phyloP scores from a whole-genome alignment of 2,329 filamentous ascomycete genomes.

The Botrytis pseudocinerea region DNA sequence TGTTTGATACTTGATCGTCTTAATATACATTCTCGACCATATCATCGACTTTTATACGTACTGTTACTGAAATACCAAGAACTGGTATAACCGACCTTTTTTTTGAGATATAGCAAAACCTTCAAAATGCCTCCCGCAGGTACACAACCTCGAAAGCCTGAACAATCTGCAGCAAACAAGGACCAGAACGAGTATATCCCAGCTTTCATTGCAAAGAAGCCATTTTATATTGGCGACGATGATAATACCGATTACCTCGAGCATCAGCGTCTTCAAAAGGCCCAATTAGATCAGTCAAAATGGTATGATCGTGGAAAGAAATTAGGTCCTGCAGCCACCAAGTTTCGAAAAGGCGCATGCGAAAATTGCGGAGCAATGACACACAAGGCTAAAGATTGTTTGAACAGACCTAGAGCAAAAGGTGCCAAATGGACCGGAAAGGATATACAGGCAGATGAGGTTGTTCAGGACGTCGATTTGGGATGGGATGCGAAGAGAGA shows the following conservation, averaged over 20 bases:
- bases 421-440: conserved; percentile 91
- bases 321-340: conserved; percentile 83
- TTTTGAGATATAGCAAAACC: not conserved
- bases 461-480: conserved; percentile 79
- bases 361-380: conserved; percentile 98
- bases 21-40: not conserved
- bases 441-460: conserved; percentile 91
- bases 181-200: conserved; percentile 99
- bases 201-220: conserved; percentile 95
- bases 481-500: conserved; percentile 98
- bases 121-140: conserved; percentile 45
- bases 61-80: not conserved
- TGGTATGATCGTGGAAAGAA: conserved; percentile 94
- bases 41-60: not conserved
- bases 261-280: conserved; percentile 81
- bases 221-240: conserved; percentile 87
- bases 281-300: conserved; percentile 66
- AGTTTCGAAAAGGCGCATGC: conserved; percentile 96
- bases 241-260: conserved; percentile 86
- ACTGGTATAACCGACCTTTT: not conserved
- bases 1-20: not conserved
- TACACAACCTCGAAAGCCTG: conserved; percentile 40
- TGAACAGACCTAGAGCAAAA: conserved; percentile 82
- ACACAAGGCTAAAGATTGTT: conserved; percentile 91
- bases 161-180: conserved; percentile 57